Base-by-base conservation (phyloP, 176 grass and related monocot genomes). In the Sorghum bicolor region DNA sequence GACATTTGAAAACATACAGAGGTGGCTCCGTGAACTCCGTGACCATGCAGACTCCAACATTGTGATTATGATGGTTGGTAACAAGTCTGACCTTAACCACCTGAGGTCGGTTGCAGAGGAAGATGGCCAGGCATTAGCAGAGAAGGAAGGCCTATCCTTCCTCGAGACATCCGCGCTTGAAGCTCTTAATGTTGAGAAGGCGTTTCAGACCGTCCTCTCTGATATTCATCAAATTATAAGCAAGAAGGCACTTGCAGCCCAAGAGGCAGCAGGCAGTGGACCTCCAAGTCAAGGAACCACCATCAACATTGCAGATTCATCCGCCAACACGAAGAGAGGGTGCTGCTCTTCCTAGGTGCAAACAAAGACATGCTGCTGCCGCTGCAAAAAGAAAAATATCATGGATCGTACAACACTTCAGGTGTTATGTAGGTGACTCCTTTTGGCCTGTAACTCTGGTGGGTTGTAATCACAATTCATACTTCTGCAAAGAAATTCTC, bases 51-150 rank as follows among this genome's bases (percentile, higher is more conserved):
- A 93, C 67, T 89, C 91, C 81, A 93, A 93, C 81, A 93, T 93
- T 4, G 91, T 90, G 72, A 93, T 93, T 11, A 93, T 93, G 91
- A 93, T 93, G 91, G 85, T 90, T 79, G 91, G 91, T 47, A 93
- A 93, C 81, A 93, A 93, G 71, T 90, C 91, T 6, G 91, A 93
- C 25, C 82, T 93, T 70, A 87, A 87, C 72, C 91, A 93, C 39
- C 72, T 93, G 82, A 84, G 91, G 64, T 89, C 91, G 8, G 87
- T 93, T 55, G 82, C 78, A 44, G 87, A 93, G 81, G 91, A 90
- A 64, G 87, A 90, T 74, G 91, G 84, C 9, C 91, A 87, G 45
- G 82, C 85, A 65, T 74, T 93, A 77, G 87, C 91, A 33, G 91
- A 93, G 85, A 93, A 87, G 48, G 87, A 93, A 78, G 91, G 91